Base-by-base conservation (phyloP, 805 yeast genomes). In the Metschnikowia anglica region DNA sequence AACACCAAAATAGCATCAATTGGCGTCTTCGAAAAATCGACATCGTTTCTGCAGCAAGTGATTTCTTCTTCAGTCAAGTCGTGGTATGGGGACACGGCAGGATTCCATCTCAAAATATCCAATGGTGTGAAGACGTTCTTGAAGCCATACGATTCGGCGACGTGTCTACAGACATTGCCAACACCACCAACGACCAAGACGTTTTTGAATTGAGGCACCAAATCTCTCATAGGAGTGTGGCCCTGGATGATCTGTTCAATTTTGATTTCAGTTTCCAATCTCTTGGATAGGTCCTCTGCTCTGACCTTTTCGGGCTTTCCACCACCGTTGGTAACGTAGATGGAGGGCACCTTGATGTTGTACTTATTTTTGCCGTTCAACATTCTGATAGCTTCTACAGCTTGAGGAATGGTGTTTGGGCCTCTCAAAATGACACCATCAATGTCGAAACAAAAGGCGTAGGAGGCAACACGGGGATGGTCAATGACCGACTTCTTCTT, bases 351-450 rank as follows among this genome's bases (percentile, higher is more conserved):
- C 29, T 74, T 71, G 23, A 88, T 82, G 58, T 83, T 78, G 68
- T 85, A 81, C 57, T 79, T 74, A 70, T 88, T 88, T 24, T 80
- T 80, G 44, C 95, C 95, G 53, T 86, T 81, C 49, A 88, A 73
- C 70, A 85, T 60, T 48, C 74, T 73, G 52, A 88, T 65, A 5
- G 96, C 95, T 49, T 80, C 76, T 12, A 73, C 76, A 1, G 95
- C 95, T 56, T 85, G 83, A 0, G 93, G 90, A 36, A 88, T 83
- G 5, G 91, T 84, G 40, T 83, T 79, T 2, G 93, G 90, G 12
- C 96, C 96, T 47, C 86, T 75, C 49, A 88, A 81, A 34, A 88
- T 79, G 35, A 88, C 97, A 33, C 97, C 97, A 60, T 88, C 97
- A 43, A 88, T 88, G 66, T 89, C 96, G 62, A 89, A 88, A 30